Base-by-base conservation (phyloP, 371 early-diverging fungal genomes). In the Apophysomyces elegans region DNA sequence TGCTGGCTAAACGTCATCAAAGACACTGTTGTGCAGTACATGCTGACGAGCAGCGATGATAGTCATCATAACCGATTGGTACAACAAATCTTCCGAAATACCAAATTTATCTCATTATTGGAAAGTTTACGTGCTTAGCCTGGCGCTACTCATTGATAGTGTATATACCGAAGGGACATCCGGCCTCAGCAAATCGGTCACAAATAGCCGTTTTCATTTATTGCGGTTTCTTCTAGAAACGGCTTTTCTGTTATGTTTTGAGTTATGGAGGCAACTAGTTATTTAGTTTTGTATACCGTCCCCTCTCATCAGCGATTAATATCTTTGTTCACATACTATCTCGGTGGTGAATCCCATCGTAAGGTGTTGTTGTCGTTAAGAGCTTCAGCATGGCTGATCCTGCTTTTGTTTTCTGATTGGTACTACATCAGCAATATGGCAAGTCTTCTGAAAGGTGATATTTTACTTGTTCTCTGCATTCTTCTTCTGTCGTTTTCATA, bases 381-480 rank as follows among this genome's bases (percentile, higher is more conserved):
- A 75, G 78, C 0, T 75, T 75, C 44, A 9, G 65, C 16, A 67
- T 69, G 12, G 61, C 65, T 8, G 68, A 63, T 14, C 36, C 69
- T 26, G 69, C 69, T 4, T 76, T 65, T 38, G 5, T 64, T 4
- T 64, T 64, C 1, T 56, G 73, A 1, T 56, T 71, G 14, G 41
- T 68, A 1, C 47, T 76, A 5, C 12, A 58, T 12, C 44, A 76
- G 18, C 59, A 56, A 37, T 73, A 71, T 74, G 63, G 74, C 68
- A 45, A 56, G 47, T 18, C 16, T 16, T 39, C 61, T 8, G 71
- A 71, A 5, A 69, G 7, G 21, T 2, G 21, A 21, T 50, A 7
- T 21, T 21, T 4, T 9, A 21, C 1, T 21, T 21, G 5, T 7
- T 21, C 4, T 50, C 21, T 21, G 21, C 5, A 50, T 26, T 3